These are phyloP conservation scores for Coprinopsis strossmayeri DNA, from an alignment of 768 basidiomycete genomes.

Conservation along the genomic window DNA sequence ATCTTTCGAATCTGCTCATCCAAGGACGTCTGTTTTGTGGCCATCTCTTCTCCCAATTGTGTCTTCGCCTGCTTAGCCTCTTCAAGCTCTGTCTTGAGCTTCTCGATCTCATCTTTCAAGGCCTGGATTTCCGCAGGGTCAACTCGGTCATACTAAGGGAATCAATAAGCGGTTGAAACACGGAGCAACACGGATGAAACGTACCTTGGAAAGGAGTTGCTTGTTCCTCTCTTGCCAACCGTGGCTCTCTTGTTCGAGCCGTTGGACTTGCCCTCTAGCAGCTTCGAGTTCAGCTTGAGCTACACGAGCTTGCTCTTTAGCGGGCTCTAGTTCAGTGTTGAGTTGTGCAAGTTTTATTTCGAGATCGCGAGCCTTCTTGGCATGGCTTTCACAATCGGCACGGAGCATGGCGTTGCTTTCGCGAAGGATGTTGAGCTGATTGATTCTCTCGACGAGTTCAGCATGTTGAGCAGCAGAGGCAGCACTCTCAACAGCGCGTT, in stretches of 20 bases:
- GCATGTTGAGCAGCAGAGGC: conserved; percentile 74
- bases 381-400: conserved; percentile 64
- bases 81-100: conserved; percentile 35
- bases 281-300: conserved; percentile 73
- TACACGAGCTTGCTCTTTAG: conserved; percentile 61
- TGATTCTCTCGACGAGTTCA: conserved; percentile 80
- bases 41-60: not conserved
- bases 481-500: conserved; percentile 64
- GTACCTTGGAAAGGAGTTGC: conserved; percentile 75
- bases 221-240: conserved; percentile 82
- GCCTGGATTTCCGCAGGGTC: conserved; percentile 81
- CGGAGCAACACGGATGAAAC: conserved; percentile 3
- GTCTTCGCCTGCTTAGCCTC: conserved; percentile 16
- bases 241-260: conserved; percentile 69
- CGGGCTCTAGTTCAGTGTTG: conserved; percentile 62
- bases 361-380: conserved; percentile 62
- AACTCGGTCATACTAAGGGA: conserved; percentile 71
- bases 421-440: conserved; percentile 77
- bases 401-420: conserved; percentile 87
- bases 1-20: conserved; percentile 3
- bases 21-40: not conserved
- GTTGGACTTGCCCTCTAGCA: conserved; percentile 55
- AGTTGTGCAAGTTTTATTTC: conserved; percentile 55
- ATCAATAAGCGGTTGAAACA: not conserved
- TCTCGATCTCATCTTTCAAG: conserved; percentile 66